Percentiles rank a stretch among this genome's conserved stretches.
Conservation (phyloP, 176 grass and related monocot species). For the Rhynchospora tenuis region DNA sequence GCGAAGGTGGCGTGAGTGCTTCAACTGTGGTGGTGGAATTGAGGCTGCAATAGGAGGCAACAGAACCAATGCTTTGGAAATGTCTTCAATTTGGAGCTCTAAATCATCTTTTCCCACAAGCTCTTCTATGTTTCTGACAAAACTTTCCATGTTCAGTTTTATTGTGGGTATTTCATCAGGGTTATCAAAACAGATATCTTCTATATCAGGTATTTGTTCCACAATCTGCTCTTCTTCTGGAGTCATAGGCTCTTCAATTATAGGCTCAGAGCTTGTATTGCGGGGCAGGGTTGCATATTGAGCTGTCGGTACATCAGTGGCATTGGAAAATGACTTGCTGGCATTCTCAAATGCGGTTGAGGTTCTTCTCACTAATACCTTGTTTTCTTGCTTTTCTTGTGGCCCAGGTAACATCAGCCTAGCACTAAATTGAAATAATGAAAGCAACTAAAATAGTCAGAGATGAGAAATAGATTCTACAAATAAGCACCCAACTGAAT, state of each 20-base stretch:
- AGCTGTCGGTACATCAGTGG: conserved; percentile 9
- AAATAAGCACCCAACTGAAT: background rate
- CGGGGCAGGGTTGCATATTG: conserved; percentile 32
- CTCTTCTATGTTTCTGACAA: conserved; percentile 64
- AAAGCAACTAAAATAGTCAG: conserved; percentile 5
- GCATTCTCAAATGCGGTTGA: conserved; percentile 25
- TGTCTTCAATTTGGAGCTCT: conserved; percentile 57
- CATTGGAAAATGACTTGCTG: conserved; percentile 14
- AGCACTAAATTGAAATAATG: conserved; percentile 40
- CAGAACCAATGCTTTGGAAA: conserved; percentile 73
- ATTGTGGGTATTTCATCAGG: conserved; percentile 82
- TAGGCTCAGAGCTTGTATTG: conserved; percentile 53
- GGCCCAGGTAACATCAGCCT: conserved; percentile 76
- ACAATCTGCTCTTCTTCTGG: conserved; percentile 39
- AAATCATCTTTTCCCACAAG: conserved; percentile 59
- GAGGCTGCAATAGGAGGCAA: conserved; percentile 64
- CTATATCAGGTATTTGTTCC: conserved; percentile 49
- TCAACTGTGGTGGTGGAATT: conserved; percentile 77
- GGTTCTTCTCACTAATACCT: conserved; percentile 13
- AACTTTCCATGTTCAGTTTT: conserved; percentile 74
- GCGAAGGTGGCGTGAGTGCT: conserved; percentile 72
- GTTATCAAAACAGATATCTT: conserved; percentile 58
- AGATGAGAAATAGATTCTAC: conserved; percentile 22
- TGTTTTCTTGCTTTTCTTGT: conserved; percentile 44
- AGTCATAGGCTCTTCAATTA: conserved; percentile 86